Evolutionary conservation across 768 basidiomycete species (phyloP).

Genomic region (Crepidotus variabilis): DNA sequence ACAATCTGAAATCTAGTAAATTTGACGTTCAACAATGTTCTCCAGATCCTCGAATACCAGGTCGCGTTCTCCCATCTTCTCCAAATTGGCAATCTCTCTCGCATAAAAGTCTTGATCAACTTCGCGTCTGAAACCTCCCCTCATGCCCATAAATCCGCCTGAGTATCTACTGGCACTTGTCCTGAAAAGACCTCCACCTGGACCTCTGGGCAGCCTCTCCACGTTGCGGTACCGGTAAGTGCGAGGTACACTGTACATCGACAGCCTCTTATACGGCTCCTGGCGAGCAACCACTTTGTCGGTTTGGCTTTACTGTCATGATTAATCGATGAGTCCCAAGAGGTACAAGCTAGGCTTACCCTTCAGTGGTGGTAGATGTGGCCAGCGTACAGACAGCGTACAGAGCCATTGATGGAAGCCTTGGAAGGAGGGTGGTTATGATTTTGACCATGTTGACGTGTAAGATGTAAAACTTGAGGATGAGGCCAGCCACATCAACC

Average conservation of each 20-base stretch:
- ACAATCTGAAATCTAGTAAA: too few relatives aligned
- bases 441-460: slow-evolving; percentile 15
- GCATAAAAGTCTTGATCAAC: neutral
- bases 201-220: too few relatives aligned
- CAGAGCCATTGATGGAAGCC: slow-evolving; percentile 4
- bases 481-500: neutral
- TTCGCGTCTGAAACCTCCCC: neutral
- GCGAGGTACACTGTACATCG: too few relatives aligned
- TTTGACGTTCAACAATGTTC: neutral
- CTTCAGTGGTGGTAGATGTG: neutral
- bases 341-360: too few relatives aligned
- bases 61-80: neutral
- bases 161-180: neutral
- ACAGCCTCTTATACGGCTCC: too few relatives aligned
- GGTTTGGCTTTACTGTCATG: too few relatives aligned
- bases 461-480: neutral
- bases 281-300: too few relatives aligned
- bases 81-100: neutral
- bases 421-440: slow-evolving; percentile 14
- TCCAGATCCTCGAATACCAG: neutral
- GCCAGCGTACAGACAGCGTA: neutral
- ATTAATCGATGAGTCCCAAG: too few relatives aligned
- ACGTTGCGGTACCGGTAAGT: too few relatives aligned
- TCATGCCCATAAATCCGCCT: neutral
- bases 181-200: neutral